Evolutionary conservation across 495 filamentous ascomycete species (phyloP).

Genomic region (Aspergillus biplanus): DNA sequence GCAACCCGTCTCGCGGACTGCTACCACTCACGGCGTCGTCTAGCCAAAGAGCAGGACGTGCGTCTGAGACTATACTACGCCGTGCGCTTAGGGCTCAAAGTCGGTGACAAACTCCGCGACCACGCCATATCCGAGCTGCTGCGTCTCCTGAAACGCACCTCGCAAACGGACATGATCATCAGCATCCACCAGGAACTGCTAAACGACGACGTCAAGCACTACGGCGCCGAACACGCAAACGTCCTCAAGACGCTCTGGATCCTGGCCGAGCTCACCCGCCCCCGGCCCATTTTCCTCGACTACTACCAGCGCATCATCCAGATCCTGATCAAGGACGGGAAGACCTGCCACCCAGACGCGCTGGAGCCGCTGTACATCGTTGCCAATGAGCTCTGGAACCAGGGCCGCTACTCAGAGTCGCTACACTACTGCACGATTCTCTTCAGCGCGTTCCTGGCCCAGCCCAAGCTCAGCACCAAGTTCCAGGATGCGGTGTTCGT

Average conservation of each 20-base stretch:
- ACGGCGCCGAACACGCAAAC: constrained; percentile 33
- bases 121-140: constrained; percentile 36
- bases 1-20: constrained; percentile 39
- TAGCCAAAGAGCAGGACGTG: constrained; percentile 41
- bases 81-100: constrained; percentile 31
- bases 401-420: constrained; percentile 44
- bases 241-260: constrained; percentile 41
- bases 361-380: constrained; percentile 43
- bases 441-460: constrained; percentile 38
- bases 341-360: constrained; percentile 37
- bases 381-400: constrained; percentile 42
- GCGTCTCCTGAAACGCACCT: constrained; percentile 33
- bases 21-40: constrained; percentile 43
- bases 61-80: constrained; percentile 40
- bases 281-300: constrained; percentile 42
- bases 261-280: constrained; percentile 40
- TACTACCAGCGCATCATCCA: constrained; percentile 46
- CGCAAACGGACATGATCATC: constrained; percentile 40
- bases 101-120: constrained; percentile 41
- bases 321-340: constrained; percentile 41
- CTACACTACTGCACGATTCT: constrained; percentile 38
- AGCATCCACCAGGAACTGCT: constrained; percentile 40
- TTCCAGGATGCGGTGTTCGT: constrained; percentile 40
- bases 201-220: constrained; percentile 42
- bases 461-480: constrained; percentile 36